Percentiles rank a stretch among this genome's conserved stretches.
phyloP scores from a whole-genome alignment of 805 yeast species.

The Candida suzukii region DNA sequence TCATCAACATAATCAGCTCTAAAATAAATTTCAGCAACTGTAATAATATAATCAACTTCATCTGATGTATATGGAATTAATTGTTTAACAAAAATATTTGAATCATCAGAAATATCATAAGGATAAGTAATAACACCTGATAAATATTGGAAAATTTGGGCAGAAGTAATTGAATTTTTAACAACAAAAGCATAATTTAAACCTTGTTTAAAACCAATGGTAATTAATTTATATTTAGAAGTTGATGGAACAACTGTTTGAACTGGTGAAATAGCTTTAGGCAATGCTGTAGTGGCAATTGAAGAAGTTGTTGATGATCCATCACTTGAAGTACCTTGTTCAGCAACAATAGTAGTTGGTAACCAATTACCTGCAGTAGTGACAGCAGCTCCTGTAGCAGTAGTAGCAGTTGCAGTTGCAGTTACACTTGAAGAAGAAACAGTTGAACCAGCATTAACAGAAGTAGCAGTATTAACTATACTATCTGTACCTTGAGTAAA shows the following conservation, averaged over 20 bases:
- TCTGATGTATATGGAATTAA: slow-evolving; percentile 68
- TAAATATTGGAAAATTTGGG: slow-evolving; percentile 78
- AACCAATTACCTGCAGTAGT: slow-evolving; percentile 27
- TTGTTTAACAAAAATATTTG: slow-evolving; percentile 52
- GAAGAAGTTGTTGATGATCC: slow-evolving; percentile 19
- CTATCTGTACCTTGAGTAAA: too few species aligned
- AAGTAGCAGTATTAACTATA: not conserved
- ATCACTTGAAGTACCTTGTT: slow-evolving; percentile 21
- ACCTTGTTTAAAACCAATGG: slow-evolving; percentile 70
- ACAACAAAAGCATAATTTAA: slow-evolving; percentile 85
- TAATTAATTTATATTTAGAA: slow-evolving; percentile 49
- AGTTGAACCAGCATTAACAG: not conserved
- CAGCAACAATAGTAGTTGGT: slow-evolving; percentile 35
- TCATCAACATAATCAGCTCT: slow-evolving; percentile 45
- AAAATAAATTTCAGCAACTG: slow-evolving; percentile 85
- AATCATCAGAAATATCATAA: slow-evolving; percentile 28
- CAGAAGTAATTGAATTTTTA: slow-evolving; percentile 62
- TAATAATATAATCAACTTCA: slow-evolving; percentile 57
- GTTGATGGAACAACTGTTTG: slow-evolving; percentile 32
- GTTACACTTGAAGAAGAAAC: not conserved
- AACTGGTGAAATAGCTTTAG: slow-evolving; percentile 73
- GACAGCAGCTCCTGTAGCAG: not conserved
- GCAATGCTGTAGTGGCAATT: slow-evolving; percentile 48
- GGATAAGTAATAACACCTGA: slow-evolving; percentile 70
- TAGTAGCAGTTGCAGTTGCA: not conserved